Evolutionary conservation across 768 basidiomycete genomes (phyloP).

Genomic region (Floccularia luteovirens): DNA sequence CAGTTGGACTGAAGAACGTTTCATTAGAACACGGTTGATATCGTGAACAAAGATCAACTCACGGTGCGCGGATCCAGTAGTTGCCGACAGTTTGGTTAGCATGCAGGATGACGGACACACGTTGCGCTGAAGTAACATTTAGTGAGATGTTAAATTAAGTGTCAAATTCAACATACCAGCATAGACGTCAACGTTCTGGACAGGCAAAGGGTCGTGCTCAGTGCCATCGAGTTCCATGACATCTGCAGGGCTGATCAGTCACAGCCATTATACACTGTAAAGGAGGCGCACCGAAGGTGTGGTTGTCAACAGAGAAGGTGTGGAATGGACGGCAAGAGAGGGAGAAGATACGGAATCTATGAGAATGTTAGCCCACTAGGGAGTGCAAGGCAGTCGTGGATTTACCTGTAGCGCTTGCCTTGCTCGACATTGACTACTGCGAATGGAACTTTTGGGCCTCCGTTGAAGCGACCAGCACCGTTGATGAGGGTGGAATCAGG

Average conservation of each 20-base stretch:
- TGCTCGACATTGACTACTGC: slow-evolving; percentile 33
- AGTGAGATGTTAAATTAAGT: background rate
- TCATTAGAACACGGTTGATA: background rate
- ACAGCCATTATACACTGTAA: background rate
- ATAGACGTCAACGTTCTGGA: slow-evolving; percentile 35
- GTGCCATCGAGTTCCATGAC: slow-evolving; percentile 33
- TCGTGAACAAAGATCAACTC: background rate
- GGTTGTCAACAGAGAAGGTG: slow-evolving; percentile 27
- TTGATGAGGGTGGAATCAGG: slow-evolving; percentile 39
- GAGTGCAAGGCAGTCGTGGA: background rate
- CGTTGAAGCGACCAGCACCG: slow-evolving; percentile 30
- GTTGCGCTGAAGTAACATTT: slow-evolving; percentile 17
- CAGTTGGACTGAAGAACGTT: slow-evolving; percentile 10
- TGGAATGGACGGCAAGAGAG: slow-evolving; percentile 38
- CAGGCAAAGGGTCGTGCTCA: slow-evolving; percentile 26
- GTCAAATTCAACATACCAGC: slow-evolving; percentile 17
- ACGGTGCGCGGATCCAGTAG: slow-evolving; percentile 33
- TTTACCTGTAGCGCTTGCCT: slow-evolving; percentile 35
- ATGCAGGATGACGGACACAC: slow-evolving; percentile 27
- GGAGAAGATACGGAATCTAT: slow-evolving; percentile 31
- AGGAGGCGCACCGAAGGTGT: slow-evolving; percentile 19
- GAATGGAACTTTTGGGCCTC: slow-evolving; percentile 28
- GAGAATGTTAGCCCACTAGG: background rate
- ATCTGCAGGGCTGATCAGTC: slow-evolving; percentile 2
- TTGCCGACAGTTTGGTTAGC: slow-evolving; percentile 35